phyloP scores from a whole-genome alignment of 1,284 basidiomycete genomes.

The Ceratobasidium papillatum region DNA sequence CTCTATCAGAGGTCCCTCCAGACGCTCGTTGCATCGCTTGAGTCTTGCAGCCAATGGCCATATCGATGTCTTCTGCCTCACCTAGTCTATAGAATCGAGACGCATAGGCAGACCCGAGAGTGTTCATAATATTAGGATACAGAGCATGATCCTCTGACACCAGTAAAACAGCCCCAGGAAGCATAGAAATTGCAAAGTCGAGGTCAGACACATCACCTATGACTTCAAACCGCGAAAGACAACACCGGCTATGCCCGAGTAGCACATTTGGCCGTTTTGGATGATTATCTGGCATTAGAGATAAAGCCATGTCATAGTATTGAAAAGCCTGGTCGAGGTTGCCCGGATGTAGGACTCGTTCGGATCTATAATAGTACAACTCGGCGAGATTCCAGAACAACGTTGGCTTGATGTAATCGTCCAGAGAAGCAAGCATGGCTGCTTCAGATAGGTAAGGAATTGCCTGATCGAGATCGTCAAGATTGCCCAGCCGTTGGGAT shows the following conservation, averaged over 20 bases:
- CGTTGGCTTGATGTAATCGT: background rate
- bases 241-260: background rate
- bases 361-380: background rate
- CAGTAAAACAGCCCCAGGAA: background rate
- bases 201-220: background rate
- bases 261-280: too few species aligned
- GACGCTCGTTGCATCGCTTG: background rate
- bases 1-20: background rate
- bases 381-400: background rate
- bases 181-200: background rate
- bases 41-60: background rate
- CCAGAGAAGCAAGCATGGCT: background rate
- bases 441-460: background rate
- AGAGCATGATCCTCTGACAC: background rate
- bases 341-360: background rate
- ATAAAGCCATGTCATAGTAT: background rate
- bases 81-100: background rate
- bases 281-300: background rate
- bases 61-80: slow-evolving; percentile 6
- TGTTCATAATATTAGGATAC: background rate
- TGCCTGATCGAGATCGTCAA: background rate
- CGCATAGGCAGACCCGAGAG: background rate
- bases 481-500: background rate
- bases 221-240: background rate
- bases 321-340: background rate